Conservation (phyloP, 169 alveolate species). For the Plasmodium knowlesi region DNA sequence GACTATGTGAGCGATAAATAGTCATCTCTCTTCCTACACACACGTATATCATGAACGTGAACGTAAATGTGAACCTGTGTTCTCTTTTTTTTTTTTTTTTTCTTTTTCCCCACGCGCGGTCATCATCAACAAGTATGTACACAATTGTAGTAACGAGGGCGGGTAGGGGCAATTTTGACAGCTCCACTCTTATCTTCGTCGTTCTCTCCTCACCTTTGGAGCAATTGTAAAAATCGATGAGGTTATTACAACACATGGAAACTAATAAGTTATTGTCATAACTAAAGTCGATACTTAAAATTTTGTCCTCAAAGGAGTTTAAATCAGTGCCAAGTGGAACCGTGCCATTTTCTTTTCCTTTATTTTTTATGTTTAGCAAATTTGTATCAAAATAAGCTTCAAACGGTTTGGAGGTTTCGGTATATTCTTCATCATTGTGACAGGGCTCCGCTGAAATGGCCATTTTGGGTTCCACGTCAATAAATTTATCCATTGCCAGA, state of each 20-base stretch:
- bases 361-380: neutral
- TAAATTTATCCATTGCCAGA: slow-evolving; percentile 56
- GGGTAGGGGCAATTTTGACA: neutral
- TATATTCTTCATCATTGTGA: neutral
- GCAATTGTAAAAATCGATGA: slow-evolving; percentile 72
- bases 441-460: neutral
- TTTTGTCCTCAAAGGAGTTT: slow-evolving; percentile 36
- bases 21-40: neutral
- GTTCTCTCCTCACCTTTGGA: slow-evolving; percentile 45
- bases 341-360: slow-evolving; percentile 1
- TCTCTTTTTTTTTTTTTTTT: too few species aligned
- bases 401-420: neutral
- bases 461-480: slow-evolving; percentile 35
- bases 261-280: slow-evolving; percentile 71
- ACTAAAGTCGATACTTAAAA: slow-evolving; percentile 64
- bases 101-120: neutral
- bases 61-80: too few species aligned
- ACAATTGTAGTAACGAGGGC: neutral
- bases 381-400: slow-evolving; percentile 8
- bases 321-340: neutral
- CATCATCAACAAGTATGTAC: neutral
- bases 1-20: neutral
- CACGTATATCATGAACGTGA: neutral
- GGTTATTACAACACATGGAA: slow-evolving; percentile 47
- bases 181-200: neutral